Conservation (phyloP, 2,329 filamentous ascomycete species). For the Lasiodiplodia sp. region DNA sequence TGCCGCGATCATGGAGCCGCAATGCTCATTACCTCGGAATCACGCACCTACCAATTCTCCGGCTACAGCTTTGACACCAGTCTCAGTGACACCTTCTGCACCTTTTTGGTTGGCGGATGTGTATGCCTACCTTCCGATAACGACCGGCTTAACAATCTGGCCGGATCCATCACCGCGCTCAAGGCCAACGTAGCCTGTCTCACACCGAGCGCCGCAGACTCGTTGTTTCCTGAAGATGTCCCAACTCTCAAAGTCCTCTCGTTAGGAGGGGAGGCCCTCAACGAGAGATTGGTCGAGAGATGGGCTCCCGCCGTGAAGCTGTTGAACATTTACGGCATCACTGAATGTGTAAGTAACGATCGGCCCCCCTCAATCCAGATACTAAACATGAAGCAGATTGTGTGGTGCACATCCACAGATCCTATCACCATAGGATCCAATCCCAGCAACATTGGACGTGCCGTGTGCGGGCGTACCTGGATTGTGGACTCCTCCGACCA, state of each 20-base stretch:
- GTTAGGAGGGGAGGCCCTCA: conserved; percentile 45
- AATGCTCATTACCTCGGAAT: not conserved
- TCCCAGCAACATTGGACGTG: not conserved
- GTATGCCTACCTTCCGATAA: conserved; percentile 1
- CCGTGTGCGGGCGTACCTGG: conserved; percentile 30
- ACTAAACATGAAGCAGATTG: conserved; percentile 36
- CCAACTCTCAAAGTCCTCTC: conserved; percentile 49
- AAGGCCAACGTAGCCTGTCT: not conserved
- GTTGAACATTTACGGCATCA: conserved; percentile 50
- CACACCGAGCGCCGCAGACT: conserved; percentile 41
- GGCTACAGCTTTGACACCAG: conserved; percentile 8
- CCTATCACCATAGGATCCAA: not conserved
- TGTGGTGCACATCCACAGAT: conserved; percentile 29
- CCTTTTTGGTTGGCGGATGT: conserved; percentile 35
- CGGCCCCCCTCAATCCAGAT: too few relatives aligned
- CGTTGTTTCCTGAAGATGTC: conserved; percentile 46
- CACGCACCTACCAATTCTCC: conserved; percentile 14
- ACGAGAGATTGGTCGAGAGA: not conserved
- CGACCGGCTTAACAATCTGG: conserved; percentile 45
- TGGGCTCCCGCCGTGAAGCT: conserved; percentile 47
- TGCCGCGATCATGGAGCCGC: conserved; percentile 37
- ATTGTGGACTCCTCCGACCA: conserved; percentile 43
- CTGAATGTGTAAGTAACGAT: conserved; percentile 36
- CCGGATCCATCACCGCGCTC: conserved; percentile 5
- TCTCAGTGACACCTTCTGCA: not conserved